Conservation (phyloP, 2,329 filamentous ascomycete species). For the Ascochyta fabae region DNA sequence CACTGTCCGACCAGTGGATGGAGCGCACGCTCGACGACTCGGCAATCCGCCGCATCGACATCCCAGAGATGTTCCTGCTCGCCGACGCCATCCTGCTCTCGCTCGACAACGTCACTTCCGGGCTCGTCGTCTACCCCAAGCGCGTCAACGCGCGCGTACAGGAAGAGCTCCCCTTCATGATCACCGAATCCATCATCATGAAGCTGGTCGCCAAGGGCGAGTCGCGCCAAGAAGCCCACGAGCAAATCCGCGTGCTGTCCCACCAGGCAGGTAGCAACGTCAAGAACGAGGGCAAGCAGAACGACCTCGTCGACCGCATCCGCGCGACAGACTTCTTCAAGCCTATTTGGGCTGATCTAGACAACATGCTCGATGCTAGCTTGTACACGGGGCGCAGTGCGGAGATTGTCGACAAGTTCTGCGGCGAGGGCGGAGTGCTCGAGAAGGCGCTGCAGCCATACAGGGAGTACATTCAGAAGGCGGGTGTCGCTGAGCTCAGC, state of each 20-base stretch:
- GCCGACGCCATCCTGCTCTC: constrained; percentile 67
- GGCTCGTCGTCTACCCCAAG: constrained; percentile 77
- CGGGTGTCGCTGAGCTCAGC: constrained; percentile 42
- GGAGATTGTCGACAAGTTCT: constrained; percentile 35
- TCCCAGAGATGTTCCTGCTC: constrained; percentile 57
- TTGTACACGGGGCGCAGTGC: constrained; percentile 63
- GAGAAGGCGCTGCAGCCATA: constrained; percentile 58
- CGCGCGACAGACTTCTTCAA: constrained; percentile 74
- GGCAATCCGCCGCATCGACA: constrained; percentile 66
- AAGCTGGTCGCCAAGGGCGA: constrained; percentile 72
- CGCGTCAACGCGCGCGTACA: constrained; percentile 69
- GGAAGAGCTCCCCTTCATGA: constrained; percentile 87
- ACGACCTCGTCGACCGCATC: constrained; percentile 84
- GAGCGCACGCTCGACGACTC: constrained; percentile 80
- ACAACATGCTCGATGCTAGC: constrained; percentile 69
- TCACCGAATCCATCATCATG: constrained; percentile 67
- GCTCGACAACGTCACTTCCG: constrained; percentile 75
- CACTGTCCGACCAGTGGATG: constrained; percentile 78
- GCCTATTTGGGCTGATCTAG: constrained; percentile 72
- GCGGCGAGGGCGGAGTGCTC: constrained; percentile 25
- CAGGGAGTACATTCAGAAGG: constrained; percentile 52
- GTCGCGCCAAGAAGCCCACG: constrained; percentile 82
- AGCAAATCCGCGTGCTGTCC: constrained; percentile 80
- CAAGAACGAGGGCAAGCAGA: constrained; percentile 74
- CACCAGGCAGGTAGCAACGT: constrained; percentile 76